Evolutionary conservation across 176 grass and related monocot species (phyloP), one percentile per base, ranked within the genome.

Genomic region (Cenchrus fungigraminus): DNA sequence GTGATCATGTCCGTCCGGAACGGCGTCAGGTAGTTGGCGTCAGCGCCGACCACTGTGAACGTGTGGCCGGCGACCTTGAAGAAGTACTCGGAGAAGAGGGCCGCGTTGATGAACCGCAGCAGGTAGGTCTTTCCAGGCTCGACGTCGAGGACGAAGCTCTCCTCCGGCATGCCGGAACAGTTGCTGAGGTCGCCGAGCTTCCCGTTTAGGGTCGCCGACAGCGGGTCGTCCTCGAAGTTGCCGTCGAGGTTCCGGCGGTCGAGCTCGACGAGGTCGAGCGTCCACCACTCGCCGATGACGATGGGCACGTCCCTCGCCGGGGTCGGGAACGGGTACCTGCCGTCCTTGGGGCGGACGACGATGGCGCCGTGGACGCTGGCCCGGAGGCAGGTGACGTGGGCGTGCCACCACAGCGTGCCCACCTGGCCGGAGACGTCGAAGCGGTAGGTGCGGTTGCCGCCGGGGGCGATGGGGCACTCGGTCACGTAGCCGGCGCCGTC

Each of bases 331-430:
- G 82, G 90, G 32, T 85, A 88, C 5, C 13, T 8, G 9, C 82
- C n/a, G 11, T 65, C 56, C 16, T 32, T 70, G 2, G 90, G 90
- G 2, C 60, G 71, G 19, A 92, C 17, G 20, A 88, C 12, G 44
- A 92, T 31, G 12, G 73, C 86, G 6, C 90, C 90, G 3, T 62
- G 37, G 28, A 88, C 3, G 37, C 83, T 83, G 28, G 86, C 42
- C 4, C 90, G 73, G 20, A 84, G 72, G 71, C 45, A 77, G 2
- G 79, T 47, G 40, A 60, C 60, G 43, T 92, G 90, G 4, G 89
- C 75, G 61, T 90, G 89, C 89, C 89, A 90, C 89, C 89, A 90
- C 9, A 90, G 60, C 6, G 89, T 91, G 1, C 90, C 90, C 0
- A 68, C 51, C 65, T 92, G 82, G 0, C 50, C 66, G 6, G 65